phyloP scores from a whole-genome alignment of 2,329 filamentous ascomycete species.

The Penicillium polonicum region DNA sequence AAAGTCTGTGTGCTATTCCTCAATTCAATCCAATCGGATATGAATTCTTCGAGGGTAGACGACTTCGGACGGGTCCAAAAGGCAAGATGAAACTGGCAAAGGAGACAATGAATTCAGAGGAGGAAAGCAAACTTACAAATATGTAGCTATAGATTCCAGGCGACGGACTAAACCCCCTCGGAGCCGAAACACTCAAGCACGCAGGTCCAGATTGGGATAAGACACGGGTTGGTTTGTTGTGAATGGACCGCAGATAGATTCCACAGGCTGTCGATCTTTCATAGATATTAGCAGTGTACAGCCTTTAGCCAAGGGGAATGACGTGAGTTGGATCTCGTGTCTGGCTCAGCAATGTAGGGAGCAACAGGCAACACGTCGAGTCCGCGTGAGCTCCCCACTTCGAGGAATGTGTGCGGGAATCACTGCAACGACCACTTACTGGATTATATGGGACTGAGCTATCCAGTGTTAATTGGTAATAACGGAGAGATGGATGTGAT shows the following conservation, averaged over 20 bases:
- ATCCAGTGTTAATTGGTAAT: not conserved
- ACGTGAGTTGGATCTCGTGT: slow-evolving; percentile 1
- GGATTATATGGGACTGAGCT: not conserved
- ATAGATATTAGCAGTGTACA: slow-evolving; percentile 7
- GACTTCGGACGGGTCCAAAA: slow-evolving; percentile 1
- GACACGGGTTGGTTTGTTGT: slow-evolving; percentile 17
- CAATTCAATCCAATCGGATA: slow-evolving; percentile 9
- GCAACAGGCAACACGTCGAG: slow-evolving; percentile 7
- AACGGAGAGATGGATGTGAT: not conserved
- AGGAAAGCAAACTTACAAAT: slow-evolving; percentile 18
- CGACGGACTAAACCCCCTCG: not conserved
- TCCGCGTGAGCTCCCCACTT: slow-evolving; percentile 12
- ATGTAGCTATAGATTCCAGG: slow-evolving; percentile 16
- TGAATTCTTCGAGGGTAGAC: slow-evolving; percentile 7
- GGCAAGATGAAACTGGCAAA: slow-evolving; percentile 1
- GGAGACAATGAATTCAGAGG: not conserved
- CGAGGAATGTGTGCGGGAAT: slow-evolving; percentile 19
- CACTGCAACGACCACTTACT: slow-evolving; percentile 2
- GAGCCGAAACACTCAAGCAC: not conserved
- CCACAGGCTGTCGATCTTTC: slow-evolving; percentile 18
- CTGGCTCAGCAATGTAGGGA: slow-evolving; percentile 25
- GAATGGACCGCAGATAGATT: slow-evolving; percentile 17
- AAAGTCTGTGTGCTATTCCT: slow-evolving; percentile 2
- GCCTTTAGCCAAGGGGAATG: not conserved
- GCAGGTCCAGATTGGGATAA: slow-evolving; percentile 6